Evolutionary conservation across 805 yeast species (phyloP).

Genomic region (Wickerhamomyces xylosicus): DNA sequence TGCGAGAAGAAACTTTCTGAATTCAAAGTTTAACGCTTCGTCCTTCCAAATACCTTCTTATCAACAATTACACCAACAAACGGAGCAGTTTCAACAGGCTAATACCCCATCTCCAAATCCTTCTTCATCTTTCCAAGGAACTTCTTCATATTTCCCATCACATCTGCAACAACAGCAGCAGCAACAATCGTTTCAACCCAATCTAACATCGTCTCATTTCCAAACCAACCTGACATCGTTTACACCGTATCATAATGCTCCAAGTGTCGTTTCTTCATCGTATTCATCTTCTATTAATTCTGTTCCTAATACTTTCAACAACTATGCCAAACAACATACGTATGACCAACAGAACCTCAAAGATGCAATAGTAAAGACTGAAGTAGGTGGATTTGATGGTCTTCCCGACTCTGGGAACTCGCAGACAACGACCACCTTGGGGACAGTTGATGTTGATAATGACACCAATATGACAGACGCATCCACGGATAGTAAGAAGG

Average conservation of each 20-base stretch:
- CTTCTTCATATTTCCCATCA: slow-evolving; percentile 1
- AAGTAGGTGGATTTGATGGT: background rate
- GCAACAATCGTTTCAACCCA: slow-evolving; percentile 14
- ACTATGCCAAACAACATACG: slow-evolving; percentile 1
- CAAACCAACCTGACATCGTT: slow-evolving; percentile 18
- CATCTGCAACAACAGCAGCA: slow-evolving; percentile 10
- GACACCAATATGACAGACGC: too few relatives aligned
- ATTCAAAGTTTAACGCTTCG: slow-evolving; percentile 22
- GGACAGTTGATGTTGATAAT: too few relatives aligned
- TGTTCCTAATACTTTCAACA: slow-evolving; percentile 11
- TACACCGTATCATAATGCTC: slow-evolving; percentile 34
- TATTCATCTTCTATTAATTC: slow-evolving; percentile 26
- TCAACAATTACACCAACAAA: slow-evolving; percentile 4
- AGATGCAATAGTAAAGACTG: slow-evolving; percentile 5
- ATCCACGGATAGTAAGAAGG: too few relatives aligned
- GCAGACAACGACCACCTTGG: too few relatives aligned
- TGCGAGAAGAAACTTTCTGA: slow-evolving; percentile 19
- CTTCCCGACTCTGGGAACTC: background rate
- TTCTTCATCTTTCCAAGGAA: slow-evolving; percentile 4
- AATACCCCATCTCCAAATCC: too few relatives aligned
- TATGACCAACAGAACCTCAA: slow-evolving; percentile 15
- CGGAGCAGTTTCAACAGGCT: slow-evolving; percentile 3
- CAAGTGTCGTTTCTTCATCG: slow-evolving; percentile 36
- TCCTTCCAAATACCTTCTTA: slow-evolving; percentile 6
- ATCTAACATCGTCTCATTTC: slow-evolving; percentile 21